Evolutionary conservation across 1,284 basidiomycete genomes (phyloP).

Genomic region (Psilocybe mexicana): DNA sequence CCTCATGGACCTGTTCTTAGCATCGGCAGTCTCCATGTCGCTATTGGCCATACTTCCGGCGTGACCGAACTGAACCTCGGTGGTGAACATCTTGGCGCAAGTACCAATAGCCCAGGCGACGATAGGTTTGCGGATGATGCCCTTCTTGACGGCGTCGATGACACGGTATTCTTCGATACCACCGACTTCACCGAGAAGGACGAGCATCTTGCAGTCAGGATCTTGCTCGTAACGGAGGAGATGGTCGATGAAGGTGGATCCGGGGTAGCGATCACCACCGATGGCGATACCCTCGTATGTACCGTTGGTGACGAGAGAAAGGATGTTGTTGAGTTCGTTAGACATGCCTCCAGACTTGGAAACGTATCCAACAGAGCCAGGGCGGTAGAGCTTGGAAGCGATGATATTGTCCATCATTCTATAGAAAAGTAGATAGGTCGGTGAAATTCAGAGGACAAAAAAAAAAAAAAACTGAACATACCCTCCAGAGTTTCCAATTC

Average conservation of each 20-base stretch:
- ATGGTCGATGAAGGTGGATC: constrained; percentile 99
- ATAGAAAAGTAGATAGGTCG: constrained; percentile 15
- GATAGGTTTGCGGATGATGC: constrained; percentile 96
- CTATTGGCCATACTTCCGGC: constrained; percentile 99
- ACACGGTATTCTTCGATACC: constrained; percentile 99
- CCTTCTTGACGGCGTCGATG: constrained; percentile 95
- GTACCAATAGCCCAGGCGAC: constrained; percentile 99
- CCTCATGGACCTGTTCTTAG: constrained; percentile 96
- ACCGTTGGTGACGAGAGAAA: constrained; percentile 96
- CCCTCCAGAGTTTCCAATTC: constrained; percentile 99
- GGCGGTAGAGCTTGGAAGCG: constrained; percentile 96
- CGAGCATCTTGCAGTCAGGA: constrained; percentile 98
- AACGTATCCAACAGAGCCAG: constrained; percentile 97
- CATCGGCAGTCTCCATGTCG: constrained; percentile 94
- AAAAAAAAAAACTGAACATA: constrained; percentile 34
- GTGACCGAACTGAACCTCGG: constrained; percentile 99
- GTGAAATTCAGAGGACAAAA: background rate
- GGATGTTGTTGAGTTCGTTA: constrained; percentile 99
- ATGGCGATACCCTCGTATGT: constrained; percentile 99
- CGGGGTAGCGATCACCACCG: constrained; percentile 98
- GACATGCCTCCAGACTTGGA: constrained; percentile 99
- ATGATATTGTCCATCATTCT: constrained; percentile 99
- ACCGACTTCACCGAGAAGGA: constrained; percentile 97
- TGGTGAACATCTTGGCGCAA: constrained; percentile 99
- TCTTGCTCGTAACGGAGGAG: constrained; percentile 97